These are phyloP conservation scores for Agaricus sinodeliciosus DNA, from an alignment of 768 basidiomycete species.

Conservation along the genomic window DNA sequence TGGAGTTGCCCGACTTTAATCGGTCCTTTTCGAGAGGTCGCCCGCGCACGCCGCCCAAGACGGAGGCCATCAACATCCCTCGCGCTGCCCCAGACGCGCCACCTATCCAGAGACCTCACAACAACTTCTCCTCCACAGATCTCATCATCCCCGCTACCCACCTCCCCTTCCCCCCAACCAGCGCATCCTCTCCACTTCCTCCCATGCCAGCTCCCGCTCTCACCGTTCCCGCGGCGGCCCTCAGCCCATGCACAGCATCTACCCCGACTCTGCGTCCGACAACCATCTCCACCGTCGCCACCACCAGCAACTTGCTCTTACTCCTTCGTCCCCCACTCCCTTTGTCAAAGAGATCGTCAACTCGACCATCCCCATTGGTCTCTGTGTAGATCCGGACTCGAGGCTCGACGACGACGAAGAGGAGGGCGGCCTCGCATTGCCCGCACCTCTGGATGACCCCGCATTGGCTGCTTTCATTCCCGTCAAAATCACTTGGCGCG, in stretches of 20 bases:
- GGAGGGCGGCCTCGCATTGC: background rate
- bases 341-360: constrained; percentile 55
- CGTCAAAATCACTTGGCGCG: constrained; percentile 60
- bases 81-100: constrained; percentile 20
- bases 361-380: constrained; percentile 55
- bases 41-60: constrained; percentile 21
- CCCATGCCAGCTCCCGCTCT: background rate
- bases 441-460: constrained; percentile 11
- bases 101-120: constrained; percentile 17
- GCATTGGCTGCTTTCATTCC: constrained; percentile 24
- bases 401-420: constrained; percentile 11
- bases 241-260: constrained; percentile 42
- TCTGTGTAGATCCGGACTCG: constrained; percentile 28
- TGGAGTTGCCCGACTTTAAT: constrained; percentile 70
- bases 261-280: constrained; percentile 19
- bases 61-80: constrained; percentile 35
- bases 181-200: constrained; percentile 7
- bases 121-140: constrained; percentile 22
- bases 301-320: constrained; percentile 14
- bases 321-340: constrained; percentile 17
- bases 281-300: background rate
- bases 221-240: constrained; percentile 11
- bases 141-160: constrained; percentile 20
- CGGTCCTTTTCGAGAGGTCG: constrained; percentile 20
- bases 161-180: constrained; percentile 18